Base-by-base conservation (phyloP, 768 basidiomycete species). In the Psilocybe subaeruginosa region DNA sequence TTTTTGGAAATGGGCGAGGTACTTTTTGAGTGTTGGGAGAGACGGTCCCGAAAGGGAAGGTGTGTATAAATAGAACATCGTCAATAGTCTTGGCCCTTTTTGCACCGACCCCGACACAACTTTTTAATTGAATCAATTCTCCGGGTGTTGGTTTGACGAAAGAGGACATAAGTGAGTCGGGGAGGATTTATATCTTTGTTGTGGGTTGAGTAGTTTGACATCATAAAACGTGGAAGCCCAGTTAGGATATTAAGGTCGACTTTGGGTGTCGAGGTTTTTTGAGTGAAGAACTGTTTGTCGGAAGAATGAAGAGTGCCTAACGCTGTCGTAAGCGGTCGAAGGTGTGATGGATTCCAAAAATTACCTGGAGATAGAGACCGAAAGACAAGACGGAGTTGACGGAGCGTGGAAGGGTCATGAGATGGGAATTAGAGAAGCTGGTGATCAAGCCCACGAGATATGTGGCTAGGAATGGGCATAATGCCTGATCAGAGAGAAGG, bases 371-470 rank as follows among this genome's bases (percentile, higher is more conserved):
- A 59, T 52, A 59, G 58, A 50, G 58, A 35, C 58, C 58, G 50
- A 59, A 37, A 46, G 59, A 35, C 45, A 54, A 54, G 52, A 37
- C 59, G 59, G 59, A 60, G 51, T 46, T 54, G 59, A 48, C 59
- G 59, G 59, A 35, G 59, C 59, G 59, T 54, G 41, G 52, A 45
- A 35, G 23, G 46, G 59, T 60, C 59, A 60, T 60, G 59, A 19
- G 59, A 52, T 33, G 41, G 43, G 58, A 30, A 29, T 41, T 52
- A 41, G 43, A 53, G 59, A 60, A 47, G 58, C 8, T 52, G 27
- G 43, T 59, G 59, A 60, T 54, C 45, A 60, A 52, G 45, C 45
- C 30, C 51, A 60, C 52, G 59, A 43, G 59, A 54, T 37, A 45
- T 30, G 23, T 23, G 17, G 39, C 47, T 55, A 31, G 29, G 47